Evolutionary conservation across 1,284 basidiomycete species (phyloP), one percentile per base, ranked within the genome.

Genomic region (Pseudozyma tsukubaensis): DNA sequence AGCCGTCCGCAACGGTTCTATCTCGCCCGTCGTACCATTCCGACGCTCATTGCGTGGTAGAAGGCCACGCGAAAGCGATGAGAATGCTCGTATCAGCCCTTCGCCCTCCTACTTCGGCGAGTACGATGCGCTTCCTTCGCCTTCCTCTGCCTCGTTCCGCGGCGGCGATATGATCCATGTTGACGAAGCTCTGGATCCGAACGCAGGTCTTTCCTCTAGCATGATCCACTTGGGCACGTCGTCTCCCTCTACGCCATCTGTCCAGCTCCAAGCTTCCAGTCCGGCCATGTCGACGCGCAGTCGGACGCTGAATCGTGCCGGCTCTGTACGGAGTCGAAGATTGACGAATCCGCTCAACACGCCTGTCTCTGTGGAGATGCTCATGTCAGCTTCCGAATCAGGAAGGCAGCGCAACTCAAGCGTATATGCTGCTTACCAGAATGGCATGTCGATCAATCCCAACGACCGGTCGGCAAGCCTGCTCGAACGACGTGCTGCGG

Each of bases 251-350:
- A 68, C 56, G 13, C 51, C 68, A 16, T 63, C 35, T 19, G 52
- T 51, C 32, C 63, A 58, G 8, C n/a, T 58, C 51, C 59, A 62
- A 48, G 49, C 59, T 16, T 53, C 64, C 24, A 68, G 70, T 37
- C 70, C 60, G 12, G 70, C 70, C 64, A 72, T 72, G 70, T 72
- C 70, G 43, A 72, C 70, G 10, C 60, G 70, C 32, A 72, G 70
- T 42, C 70, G 70, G 6, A 72, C 70, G 19, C 49, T 67, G 11
- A 60, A 62, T 12, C 60, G 64, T 13, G 54, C 64, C 5, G 54
- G 54, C 45, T 64, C 70, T 10, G 55, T 66, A 12, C 60, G 64
- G 2, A 40, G 53, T 4, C 64, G 64, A 21, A 63, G 64, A 21
- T 18, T 72, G 24, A 72, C 70, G 35, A 63, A 68, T 16, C 60